Base-by-base conservation (phyloP, 192 early-diverging fungal genomes). In the Backusella mclennaniae region DNA sequence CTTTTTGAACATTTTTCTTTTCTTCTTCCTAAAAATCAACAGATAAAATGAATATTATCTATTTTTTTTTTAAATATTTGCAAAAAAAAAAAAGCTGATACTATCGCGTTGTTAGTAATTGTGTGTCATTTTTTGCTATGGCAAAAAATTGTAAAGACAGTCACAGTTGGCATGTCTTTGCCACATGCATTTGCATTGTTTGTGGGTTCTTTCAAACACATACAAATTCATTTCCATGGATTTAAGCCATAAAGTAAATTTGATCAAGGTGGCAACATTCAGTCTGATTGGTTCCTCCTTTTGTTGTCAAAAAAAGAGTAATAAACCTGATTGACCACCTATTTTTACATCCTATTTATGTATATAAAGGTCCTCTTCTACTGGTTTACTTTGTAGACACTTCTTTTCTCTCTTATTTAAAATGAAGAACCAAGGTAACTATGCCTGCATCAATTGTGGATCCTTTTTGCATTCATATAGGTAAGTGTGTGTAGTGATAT, bases 1-100 rank as follows among this genome's bases (percentile, higher is more conserved):
- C 76, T 77, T 77, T 77, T 77, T 77, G 26, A 73, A 73, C 77
- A 78, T 78, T 14, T 26, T 19, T 73, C 21, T 12, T 35, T 53
- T 14, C 41, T 70, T 26, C 38, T 70, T 23, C 8, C 14, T 46
- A 44, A 71, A 12, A 39, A 36, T 21, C 33, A 41, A 44, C n/a
- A 42, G 21, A 23, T 23, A 70, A 26, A 41, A 71, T 14, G 38
- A 11, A 38, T 36, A n/a, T 36, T 14, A 4, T 38, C 39, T 70
- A 41, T 21, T 21, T 2, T 70, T 8, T 42, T 31, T 35, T n/a
- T 33, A 33, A 3, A 17, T 35, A 36, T 33, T 17, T 35, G 4
- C 33, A 35, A 68, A 68, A 19, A 17, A 68, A 19, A 17, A 33
- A 68, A 68, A 68, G 14, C 33, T 4, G n/a, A 35, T 26, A 59